Evolutionary conservation across 1,284 basidiomycete species (phyloP).

Genomic region (Malassezia japonica): DNA sequence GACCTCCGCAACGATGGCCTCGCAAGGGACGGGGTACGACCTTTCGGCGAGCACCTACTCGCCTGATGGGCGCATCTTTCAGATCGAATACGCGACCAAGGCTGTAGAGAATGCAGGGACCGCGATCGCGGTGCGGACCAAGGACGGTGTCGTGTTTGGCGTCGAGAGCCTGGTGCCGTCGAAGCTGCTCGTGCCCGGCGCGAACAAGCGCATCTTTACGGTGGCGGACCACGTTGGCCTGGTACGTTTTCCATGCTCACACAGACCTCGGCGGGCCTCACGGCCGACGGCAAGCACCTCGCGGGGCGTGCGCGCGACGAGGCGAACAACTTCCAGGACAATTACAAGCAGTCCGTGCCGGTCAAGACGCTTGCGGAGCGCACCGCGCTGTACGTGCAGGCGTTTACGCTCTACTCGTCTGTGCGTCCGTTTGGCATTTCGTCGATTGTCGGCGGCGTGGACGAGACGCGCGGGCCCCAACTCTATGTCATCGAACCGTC

Average conservation of each 20-base stretch:
- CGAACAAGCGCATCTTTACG: conserved; percentile 84
- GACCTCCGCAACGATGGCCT: conserved; percentile 60
- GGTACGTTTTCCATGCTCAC: conserved; percentile 42
- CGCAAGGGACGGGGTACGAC: conserved; percentile 96
- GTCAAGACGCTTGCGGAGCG: conserved; percentile 75
- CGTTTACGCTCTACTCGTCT: conserved; percentile 94
- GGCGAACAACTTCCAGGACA: conserved; percentile 65
- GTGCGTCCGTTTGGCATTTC: conserved; percentile 94
- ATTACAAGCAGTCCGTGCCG: conserved; percentile 66
- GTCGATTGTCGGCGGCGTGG: conserved; percentile 78
- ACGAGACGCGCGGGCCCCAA: conserved; percentile 63
- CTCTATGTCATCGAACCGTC: conserved; percentile 91
- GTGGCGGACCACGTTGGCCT: conserved; percentile 87
- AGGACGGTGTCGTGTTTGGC: conserved; percentile 78
- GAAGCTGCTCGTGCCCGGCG: conserved; percentile 85
- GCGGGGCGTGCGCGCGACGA: conserved; percentile 78
- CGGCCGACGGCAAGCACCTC: conserved; percentile 86
- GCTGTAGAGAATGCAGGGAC: conserved; percentile 94
- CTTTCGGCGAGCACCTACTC: conserved; percentile 97
- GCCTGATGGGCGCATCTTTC: conserved; percentile 94
- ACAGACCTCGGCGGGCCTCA: conserved; percentile 60
- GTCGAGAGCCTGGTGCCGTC: conserved; percentile 98
- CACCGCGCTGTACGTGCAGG: conserved; percentile 78
- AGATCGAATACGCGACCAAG: conserved; percentile 96
- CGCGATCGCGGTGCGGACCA: conserved; percentile 67